Conservation (phyloP, 148 eudicot genomes). For the Tetragonia tetragonoides region DNA sequence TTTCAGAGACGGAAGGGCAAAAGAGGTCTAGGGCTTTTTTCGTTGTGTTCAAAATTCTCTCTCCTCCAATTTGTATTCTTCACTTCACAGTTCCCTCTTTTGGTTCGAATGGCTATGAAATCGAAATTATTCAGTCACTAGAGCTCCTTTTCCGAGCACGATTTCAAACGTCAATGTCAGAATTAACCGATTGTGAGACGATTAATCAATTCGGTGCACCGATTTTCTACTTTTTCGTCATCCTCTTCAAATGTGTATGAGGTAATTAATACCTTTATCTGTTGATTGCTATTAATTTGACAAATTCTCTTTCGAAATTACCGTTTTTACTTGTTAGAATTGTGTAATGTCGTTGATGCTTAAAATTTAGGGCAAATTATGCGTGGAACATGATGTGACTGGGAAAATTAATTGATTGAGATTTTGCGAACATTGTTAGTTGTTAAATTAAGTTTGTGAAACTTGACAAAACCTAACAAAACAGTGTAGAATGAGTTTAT, state of each 20-base stretch:
- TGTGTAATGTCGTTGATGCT: not conserved
- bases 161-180: not conserved
- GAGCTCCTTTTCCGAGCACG: not conserved
- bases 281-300: not conserved
- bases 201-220: not conserved
- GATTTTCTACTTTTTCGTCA: not conserved
- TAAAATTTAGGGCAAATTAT: not conserved
- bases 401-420: not conserved
- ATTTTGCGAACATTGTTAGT: not conserved
- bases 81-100: too few relatives aligned
- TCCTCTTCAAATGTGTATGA: slow-evolving; percentile 3
- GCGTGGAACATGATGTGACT: not conserved
- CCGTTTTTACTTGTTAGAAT: not conserved
- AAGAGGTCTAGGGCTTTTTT: not conserved
- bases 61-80: not conserved
- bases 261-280: not conserved
- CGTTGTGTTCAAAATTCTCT: not conserved
- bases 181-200: not conserved
- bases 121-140: not conserved
- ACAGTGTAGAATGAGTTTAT: not conserved
- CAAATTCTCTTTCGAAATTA: not conserved
- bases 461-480: not conserved
- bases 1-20: not conserved
- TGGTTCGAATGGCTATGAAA: not conserved
- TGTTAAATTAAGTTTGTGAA: not conserved